Evolutionary conservation across 257 asterid species (phyloP), one percentile per base, ranked within the genome.

Genomic region (Euphrasia confusa): DNA sequence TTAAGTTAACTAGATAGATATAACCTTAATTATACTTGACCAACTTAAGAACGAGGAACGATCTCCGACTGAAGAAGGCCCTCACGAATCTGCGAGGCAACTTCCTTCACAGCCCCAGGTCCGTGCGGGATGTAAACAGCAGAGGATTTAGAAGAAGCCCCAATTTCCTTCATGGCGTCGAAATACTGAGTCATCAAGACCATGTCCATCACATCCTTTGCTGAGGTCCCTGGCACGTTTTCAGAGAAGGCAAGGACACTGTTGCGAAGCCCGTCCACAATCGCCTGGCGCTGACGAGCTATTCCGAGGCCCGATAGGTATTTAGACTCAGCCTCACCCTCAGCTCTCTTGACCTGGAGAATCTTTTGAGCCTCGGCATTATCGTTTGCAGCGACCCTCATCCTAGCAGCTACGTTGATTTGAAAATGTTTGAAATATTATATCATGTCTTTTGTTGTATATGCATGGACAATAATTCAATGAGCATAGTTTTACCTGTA

Each of bases 131-230:
- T 68, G 42, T 73, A 77, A 37, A 77, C 82, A 1, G 82, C 56
- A 2, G 77, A 70, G 5, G 82, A 70, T 59, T 77, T 77, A 2
- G 82, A 77, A 1, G 79, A 71, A 15, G 82, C 79, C 0, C 82
- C 82, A 3, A 77, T 74, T 40, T 77, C 82, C 66, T 71, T 77
- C 82, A 77, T 74, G 0, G 82, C 74, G 75, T 77, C 82, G 39
- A 74, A 77, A 69, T 77, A 74, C 10, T 76, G 75, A 13, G 81
- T 76, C 1, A 76, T 39, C 6, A 76, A 64, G 58, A 77, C 71
- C 81, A 77, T 77, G 71, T 77, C 81, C 81, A 77, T 69, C 44
- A 72, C 76, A 6, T 77, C 81, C 71, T 77, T 77, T 1, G 81
- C 71, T 17, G 68, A 9, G 0, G 81, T 72, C 30, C 76, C 76